A percentile compares a stretch with the other conserved stretches of the same genome.
phyloP scores from a whole-genome alignment of 139 green algal genomes.

The Chlorella vulgaris region DNA sequence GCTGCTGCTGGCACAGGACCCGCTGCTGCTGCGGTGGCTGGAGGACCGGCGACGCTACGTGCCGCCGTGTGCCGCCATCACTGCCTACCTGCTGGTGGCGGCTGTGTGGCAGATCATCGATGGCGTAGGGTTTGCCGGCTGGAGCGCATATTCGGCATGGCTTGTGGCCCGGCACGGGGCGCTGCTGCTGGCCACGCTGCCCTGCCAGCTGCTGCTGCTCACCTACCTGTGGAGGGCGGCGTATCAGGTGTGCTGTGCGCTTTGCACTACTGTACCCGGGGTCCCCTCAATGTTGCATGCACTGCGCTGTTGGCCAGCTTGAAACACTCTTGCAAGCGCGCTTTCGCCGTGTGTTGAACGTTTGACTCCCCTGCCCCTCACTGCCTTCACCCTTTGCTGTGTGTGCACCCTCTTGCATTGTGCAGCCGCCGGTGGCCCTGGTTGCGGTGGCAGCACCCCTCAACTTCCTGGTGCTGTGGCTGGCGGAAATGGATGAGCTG shows the following conservation, averaged over 20 bases:
- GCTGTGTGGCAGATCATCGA: not conserved
- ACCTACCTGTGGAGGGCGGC: slow-evolving; percentile 10
- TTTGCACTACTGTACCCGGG: not conserved
- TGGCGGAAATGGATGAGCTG: slow-evolving; percentile 48
- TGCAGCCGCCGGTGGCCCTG: slow-evolving; percentile 29
- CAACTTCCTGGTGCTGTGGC: slow-evolving; percentile 57
- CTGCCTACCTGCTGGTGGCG: slow-evolving; percentile 52
- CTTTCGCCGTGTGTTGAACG: too few species aligned
- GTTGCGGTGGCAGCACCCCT: slow-evolving; percentile 65
- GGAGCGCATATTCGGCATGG: not conserved
- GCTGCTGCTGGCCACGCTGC: slow-evolving; percentile 22
- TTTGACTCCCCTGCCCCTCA: not conserved
- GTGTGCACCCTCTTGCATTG: not conserved
- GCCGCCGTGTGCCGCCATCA: slow-evolving; percentile 62
- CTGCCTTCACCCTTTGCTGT: too few species aligned
- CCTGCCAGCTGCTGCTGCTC: slow-evolving; percentile 24
- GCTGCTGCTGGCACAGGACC: slow-evolving; percentile 83
- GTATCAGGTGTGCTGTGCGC: not conserved
- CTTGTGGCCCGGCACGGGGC: slow-evolving; percentile 16
- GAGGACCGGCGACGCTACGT: slow-evolving; percentile 73
- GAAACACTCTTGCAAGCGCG: too few species aligned
- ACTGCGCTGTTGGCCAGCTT: not conserved
- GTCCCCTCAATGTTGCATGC: not conserved
- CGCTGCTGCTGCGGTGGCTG: slow-evolving; percentile 68
- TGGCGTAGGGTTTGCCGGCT: not conserved